Base-by-base conservation (phyloP, 805 yeast genomes). In the Spathaspora hagerdaliae region DNA sequence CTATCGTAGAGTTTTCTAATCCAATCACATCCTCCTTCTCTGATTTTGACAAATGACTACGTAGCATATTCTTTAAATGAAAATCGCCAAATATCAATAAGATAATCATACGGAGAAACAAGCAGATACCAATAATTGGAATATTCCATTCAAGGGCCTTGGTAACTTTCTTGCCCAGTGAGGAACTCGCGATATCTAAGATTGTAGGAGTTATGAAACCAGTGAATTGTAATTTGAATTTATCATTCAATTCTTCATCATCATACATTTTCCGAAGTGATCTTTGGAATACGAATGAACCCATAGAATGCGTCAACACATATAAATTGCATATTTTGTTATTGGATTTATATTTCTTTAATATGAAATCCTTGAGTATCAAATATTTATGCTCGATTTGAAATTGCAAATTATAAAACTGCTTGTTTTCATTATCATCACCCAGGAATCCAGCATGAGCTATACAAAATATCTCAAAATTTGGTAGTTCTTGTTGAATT, bases 181-280 rank as follows among this genome's bases (percentile, higher is more conserved):
- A 57, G 6, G 74, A 67, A 29, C 57, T 52, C n/a, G 80, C 79
- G 31, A 86, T 80, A 52, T 84, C 83, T 24, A 73, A 69, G 15
- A 86, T 69, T 0, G 94, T 84, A 1, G 95, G 95, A 44, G 87
- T 83, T 14, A 85, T 66, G 42, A 85, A 65, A 0, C 89, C 88
- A 15, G 77, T 69, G 45, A 79, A 72, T 42, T 58, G 61, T 31
- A 79, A 62, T 5, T 32, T 39, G 19, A 46, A 39, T 14, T 55
- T 49, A 2, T 52, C 53, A 2, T 57, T 44, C 29, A 69, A 41
- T 11, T 51, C 59, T 0, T 48, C 36, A 38, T 65, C 69, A 26
- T 52, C 50, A 7, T 52, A 36, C 32, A 70, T 47, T 29, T 52
- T 45, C 24, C 62, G 55, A 1, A 78, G 67, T 2, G 80, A 68